Base-by-base conservation (phyloP, 208 protist genomes). In the Acanthamoeba divionensis region DNA sequence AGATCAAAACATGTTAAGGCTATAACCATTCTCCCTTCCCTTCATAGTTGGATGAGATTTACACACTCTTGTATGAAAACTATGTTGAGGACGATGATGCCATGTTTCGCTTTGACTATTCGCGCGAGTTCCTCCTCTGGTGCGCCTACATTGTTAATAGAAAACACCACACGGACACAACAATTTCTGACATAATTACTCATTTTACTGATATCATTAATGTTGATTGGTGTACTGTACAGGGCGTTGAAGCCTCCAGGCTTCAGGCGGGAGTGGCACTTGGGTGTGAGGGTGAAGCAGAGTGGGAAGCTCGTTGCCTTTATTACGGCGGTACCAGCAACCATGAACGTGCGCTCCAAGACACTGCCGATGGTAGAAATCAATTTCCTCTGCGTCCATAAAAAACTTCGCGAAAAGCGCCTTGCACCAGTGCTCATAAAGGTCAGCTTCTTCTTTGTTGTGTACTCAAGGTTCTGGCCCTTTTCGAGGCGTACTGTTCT, bases 31-130 rank as follows among this genome's bases (percentile, higher is more conserved):
- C 41, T 48, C 31, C 41, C 48, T 38, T 77, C 48, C 45, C 5
- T 18, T 10, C 66, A n/a, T 38, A 96, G 92, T 71, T 97, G 50
- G 33, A 93, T n/a, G 94, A 96, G 73, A 67, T 99, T 2, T 99
- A 99, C 93, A 94, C 96, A 50, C 95, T 99, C 7, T 96, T 99
- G 13, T 96, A 96, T 10, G 96, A 99, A 57, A 99, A 99, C 91
- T 99, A 99, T 92, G 99, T 99, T 7, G 99, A 99, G 92, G 98
- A 99, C 90, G 96, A 98, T 82, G 97, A 99, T 71, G 97, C 95
- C 91, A 99, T 99, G 96, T 99, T 99, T 93, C 97, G 98, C 66
- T 99, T 99, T 93, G 98, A 99, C 67, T 99, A 99, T 93, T 98
- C 98, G n/a, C 47, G 93, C 47, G 94, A 97, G 36, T 99, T 99